These are phyloP conservation scores for Meredithiella fracta DNA, from an alignment of 2,329 filamentous ascomycete species.

Conservation along the genomic window DNA sequence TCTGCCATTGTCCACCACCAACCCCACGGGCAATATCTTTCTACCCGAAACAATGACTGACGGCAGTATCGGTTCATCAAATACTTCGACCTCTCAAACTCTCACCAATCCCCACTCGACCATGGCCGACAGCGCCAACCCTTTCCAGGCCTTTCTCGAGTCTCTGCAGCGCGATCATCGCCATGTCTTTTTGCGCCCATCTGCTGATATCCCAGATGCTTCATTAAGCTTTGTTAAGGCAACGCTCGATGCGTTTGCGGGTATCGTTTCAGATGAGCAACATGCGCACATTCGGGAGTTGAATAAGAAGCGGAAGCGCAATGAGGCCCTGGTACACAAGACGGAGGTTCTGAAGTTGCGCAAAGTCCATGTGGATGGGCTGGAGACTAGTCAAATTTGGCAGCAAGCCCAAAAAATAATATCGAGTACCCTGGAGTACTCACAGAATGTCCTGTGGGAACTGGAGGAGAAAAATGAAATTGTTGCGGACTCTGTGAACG, in stretches of 20 bases:
- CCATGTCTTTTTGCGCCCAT: constrained; percentile 62
- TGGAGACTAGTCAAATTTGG: constrained; percentile 80
- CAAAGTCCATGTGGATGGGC: constrained; percentile 73
- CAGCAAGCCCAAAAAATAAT: constrained; percentile 81
- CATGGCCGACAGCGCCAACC: constrained; percentile 19
- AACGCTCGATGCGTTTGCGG: constrained; percentile 63
- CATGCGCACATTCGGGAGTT: constrained; percentile 47
- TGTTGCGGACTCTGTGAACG: constrained; percentile 13
- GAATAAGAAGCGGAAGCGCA: constrained; percentile 63
- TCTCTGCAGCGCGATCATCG: constrained; percentile 43
- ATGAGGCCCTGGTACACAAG: constrained; percentile 29
- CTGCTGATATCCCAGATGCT: constrained; percentile 46
- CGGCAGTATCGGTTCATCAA: constrained; percentile 30
- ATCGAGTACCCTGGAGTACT: constrained; percentile 34
- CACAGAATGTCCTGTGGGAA: constrained; percentile 30
- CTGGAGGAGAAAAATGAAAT: constrained; percentile 35
- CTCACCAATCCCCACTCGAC: constrained; percentile 31
- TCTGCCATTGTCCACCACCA: background rate
- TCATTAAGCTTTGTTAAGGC: constrained; percentile 63
- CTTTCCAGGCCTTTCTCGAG: constrained; percentile 35
- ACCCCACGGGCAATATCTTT: no score
- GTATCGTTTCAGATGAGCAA: constrained; percentile 57
- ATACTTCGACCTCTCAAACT: constrained; percentile 49
- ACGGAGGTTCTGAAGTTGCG: constrained; percentile 53
- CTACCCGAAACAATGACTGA: constrained; percentile 15